Percentiles rank a stretch among this genome's conserved stretches.
phyloP scores from a whole-genome alignment of 768 basidiomycete species.

The Mycena belliarum region DNA sequence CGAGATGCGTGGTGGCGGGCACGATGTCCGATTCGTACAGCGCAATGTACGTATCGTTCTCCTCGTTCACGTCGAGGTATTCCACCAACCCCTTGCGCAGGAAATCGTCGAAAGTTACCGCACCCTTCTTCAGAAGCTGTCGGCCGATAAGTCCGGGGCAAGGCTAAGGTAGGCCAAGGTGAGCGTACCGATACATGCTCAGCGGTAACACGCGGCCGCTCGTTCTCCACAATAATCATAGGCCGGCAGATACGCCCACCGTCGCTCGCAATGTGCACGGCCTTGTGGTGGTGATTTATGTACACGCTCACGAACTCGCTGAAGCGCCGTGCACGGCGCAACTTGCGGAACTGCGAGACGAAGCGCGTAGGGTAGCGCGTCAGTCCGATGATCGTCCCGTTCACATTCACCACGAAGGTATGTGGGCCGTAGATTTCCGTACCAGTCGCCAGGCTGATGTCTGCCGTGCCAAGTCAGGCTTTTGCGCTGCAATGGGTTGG shows the following conservation, averaged over 20 bases:
- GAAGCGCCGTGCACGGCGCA: slow-evolving; percentile 87
- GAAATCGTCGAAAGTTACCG: slow-evolving; percentile 91
- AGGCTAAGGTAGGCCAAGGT: neutral
- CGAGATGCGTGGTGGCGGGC: slow-evolving; percentile 85
- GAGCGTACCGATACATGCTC: slow-evolving; percentile 73
- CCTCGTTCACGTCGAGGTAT: slow-evolving; percentile 98
- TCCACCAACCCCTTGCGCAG: slow-evolving; percentile 90
- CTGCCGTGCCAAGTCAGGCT: slow-evolving; percentile 37
- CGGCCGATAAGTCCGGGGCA: slow-evolving; percentile 1
- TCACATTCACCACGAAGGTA: slow-evolving; percentile 94
- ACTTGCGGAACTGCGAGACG: slow-evolving; percentile 86
- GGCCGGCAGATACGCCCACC: slow-evolving; percentile 98
- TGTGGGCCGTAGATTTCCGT: slow-evolving; percentile 94
- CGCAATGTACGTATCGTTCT: slow-evolving; percentile 96
- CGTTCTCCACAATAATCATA: slow-evolving; percentile 92
- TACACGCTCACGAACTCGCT: slow-evolving; percentile 98
- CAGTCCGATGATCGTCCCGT: slow-evolving; percentile 93
- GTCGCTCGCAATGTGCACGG: slow-evolving; percentile 95
- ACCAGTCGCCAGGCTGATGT: slow-evolving; percentile 90
- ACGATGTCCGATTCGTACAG: slow-evolving; percentile 89
- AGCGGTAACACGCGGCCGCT: slow-evolving; percentile 69
- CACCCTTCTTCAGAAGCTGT: slow-evolving; percentile 78
- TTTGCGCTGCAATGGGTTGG: neutral
- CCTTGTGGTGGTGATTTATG: slow-evolving; percentile 91
- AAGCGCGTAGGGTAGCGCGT: slow-evolving; percentile 85